These are phyloP conservation scores for Bjerkandera adusta DNA, from an alignment of 1,284 basidiomycete genomes.

Conservation along the genomic window DNA sequence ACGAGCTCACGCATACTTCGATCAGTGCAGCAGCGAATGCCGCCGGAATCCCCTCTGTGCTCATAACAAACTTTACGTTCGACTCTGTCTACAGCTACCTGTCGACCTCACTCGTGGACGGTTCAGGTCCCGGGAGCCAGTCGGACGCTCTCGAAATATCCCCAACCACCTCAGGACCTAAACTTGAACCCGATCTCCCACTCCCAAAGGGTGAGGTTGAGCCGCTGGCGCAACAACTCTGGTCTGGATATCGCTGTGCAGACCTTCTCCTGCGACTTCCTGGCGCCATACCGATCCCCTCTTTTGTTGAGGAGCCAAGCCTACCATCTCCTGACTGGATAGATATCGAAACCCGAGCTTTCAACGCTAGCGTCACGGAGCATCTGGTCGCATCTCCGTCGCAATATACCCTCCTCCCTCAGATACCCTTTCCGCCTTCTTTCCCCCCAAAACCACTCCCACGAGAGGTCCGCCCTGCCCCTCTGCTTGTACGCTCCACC, in stretches of 20 bases:
- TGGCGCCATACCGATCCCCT: slow-evolving; percentile 73
- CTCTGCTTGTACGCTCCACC: slow-evolving; percentile 63
- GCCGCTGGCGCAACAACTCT: slow-evolving; percentile 61
- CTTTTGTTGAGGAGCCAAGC: slow-evolving; percentile 49
- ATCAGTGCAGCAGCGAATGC: slow-evolving; percentile 63
- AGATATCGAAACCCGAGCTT: slow-evolving; percentile 40
- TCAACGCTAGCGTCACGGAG: slow-evolving; percentile 43
- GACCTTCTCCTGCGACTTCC: slow-evolving; percentile 70
- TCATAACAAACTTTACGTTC: slow-evolving; percentile 81
- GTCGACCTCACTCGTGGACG: slow-evolving; percentile 46
- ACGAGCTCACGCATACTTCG: background rate
- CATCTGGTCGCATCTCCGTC: slow-evolving; percentile 34
- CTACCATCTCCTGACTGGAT: slow-evolving; percentile 69
- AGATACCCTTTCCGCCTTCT: slow-evolving; percentile 36
- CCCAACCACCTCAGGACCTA: slow-evolving; percentile 4
- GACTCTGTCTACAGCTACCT: slow-evolving; percentile 81
- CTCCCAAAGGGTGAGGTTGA: slow-evolving; percentile 46
- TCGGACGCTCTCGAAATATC: slow-evolving; percentile 12
- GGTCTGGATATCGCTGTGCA: slow-evolving; percentile 67
- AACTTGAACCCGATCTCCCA: slow-evolving; percentile 45
- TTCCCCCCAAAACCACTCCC: slow-evolving; percentile 30
- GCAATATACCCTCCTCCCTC: slow-evolving; percentile 32
- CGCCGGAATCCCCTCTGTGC: slow-evolving; percentile 60
- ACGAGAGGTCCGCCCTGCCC: slow-evolving; percentile 50
- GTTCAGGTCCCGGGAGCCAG: slow-evolving; percentile 16